phyloP scores from a whole-genome alignment of 257 asterid species.

The Paulownia fortunei region DNA sequence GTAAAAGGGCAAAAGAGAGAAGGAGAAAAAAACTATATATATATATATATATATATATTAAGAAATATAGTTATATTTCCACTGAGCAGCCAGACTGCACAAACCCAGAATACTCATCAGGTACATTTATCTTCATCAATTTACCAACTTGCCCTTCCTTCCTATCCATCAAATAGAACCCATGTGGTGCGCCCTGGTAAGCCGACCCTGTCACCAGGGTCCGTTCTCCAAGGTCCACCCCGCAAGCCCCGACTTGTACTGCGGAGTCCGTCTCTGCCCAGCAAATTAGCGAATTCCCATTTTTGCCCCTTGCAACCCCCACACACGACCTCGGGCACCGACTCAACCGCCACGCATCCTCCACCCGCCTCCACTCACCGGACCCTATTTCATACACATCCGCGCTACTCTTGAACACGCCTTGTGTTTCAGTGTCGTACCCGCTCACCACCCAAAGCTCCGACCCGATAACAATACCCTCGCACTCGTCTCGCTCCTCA shows the following conservation, averaged over 20 bases:
- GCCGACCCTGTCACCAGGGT: conserved; percentile 72
- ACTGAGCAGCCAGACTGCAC: conserved; percentile 82
- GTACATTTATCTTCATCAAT: conserved; percentile 51
- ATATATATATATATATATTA: too few relatives aligned
- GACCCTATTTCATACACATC: conserved; percentile 51
- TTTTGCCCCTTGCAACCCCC: conserved; percentile 49
- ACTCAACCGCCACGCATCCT: conserved; percentile 62
- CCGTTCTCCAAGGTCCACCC: conserved; percentile 59
- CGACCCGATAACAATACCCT: conserved; percentile 63
- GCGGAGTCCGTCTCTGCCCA: conserved; percentile 67
- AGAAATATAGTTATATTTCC: conserved; percentile 46
- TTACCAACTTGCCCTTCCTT: conserved; percentile 64
- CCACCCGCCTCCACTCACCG: conserved; percentile 70
- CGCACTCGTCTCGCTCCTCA: conserved; percentile 93
- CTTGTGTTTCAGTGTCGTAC: conserved; percentile 81
- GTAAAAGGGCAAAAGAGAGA: neutral
- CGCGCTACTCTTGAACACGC: conserved; percentile 69
- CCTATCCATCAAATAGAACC: conserved; percentile 54
- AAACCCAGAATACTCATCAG: conserved; percentile 60
- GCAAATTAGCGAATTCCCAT: conserved; percentile 47
- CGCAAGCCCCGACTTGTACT: conserved; percentile 67
- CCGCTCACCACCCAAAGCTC: conserved; percentile 95
- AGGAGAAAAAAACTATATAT: neutral
- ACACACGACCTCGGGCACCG: conserved; percentile 85
- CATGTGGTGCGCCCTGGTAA: conserved; percentile 80